Conservation (phyloP, 164 flowering plant genomes). For the Annona squamosa region DNA sequence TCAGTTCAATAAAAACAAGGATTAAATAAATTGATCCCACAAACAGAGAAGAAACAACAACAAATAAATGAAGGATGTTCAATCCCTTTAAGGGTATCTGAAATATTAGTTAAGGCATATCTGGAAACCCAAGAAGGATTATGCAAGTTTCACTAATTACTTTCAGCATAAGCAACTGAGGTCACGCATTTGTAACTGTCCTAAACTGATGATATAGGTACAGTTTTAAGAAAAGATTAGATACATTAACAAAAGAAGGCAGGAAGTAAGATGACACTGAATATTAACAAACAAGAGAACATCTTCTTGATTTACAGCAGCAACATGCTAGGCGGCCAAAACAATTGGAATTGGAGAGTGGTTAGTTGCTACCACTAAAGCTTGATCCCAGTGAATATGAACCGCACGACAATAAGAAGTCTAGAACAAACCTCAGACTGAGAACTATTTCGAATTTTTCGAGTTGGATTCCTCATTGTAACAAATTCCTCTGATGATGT, state of each 20-base stretch:
- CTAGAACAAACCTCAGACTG: slow-evolving; percentile 55
- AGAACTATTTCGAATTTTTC: slow-evolving; percentile 49
- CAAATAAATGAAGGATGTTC: background rate
- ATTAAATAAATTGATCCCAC: background rate
- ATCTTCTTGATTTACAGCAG: background rate
- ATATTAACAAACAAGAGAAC: background rate
- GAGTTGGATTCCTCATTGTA: slow-evolving; percentile 85
- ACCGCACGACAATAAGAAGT: background rate
- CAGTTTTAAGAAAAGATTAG: too few species aligned
- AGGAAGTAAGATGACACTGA: background rate
- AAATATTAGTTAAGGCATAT: background rate
- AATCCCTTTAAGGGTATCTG: background rate
- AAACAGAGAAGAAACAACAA: background rate
- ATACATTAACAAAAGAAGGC: background rate
- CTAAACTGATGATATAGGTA: too few species aligned
- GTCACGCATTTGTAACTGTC: too few species aligned
- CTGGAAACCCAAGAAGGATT: background rate
- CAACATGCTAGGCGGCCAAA: background rate
- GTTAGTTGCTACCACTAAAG: background rate
- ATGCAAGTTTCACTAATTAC: background rate
- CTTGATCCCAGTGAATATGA: background rate
- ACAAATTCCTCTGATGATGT: slow-evolving; percentile 90
- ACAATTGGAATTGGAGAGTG: background rate
- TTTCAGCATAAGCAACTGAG: background rate
- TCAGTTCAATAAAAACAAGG: background rate